Evolutionary conservation across 768 basidiomycete genomes (phyloP), one percentile per base, ranked within the genome.

Genomic region (Leucocoprinus leucothites): DNA sequence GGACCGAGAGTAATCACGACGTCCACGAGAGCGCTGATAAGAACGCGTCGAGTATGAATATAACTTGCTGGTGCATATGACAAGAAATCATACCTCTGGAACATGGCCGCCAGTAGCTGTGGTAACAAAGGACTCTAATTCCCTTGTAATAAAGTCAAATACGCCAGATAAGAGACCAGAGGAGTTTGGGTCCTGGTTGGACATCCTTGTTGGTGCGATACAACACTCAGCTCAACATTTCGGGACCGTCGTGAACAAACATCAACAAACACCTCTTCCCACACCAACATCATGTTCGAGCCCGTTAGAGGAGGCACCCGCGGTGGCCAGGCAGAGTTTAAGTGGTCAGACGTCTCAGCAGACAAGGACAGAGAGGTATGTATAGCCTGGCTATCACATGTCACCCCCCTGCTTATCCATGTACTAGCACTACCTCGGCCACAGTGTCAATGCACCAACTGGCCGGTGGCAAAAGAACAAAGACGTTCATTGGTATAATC

Each of bases 401-500:
- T 18, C 19, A 14, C 21, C 11, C 9, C 52, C 48, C 21, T 25
- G 28, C 55, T 46, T n/a, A 51, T 26, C 56, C 46, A 43, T 43
- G 51, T 44, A 58, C 26, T 64, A 98, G 88, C 87, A 97, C 71
- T 98, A 98, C 69, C 84, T 98, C 2, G 95, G 95, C 3, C 92
- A 96, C 67, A 91, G 91, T 51, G 83, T 97, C 72, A 95, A 95
- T 65, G 95, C 95, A 2, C 95, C 95, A 0, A 91, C 91, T 1
- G 95, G 95, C 1, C 78, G 95, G 45, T 98, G 95, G 95, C 95
- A 97, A 72, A 95, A 95, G 73, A 93, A 94, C 74, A 94, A 95
- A 68, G 95, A 98, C 64, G 74, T 98, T 14, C 94, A 96, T 64
- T 98, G 95, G 95, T 98, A 96, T 66, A 82, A 75, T 63, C 84